Base-by-base conservation (phyloP, 2,329 filamentous ascomycete genomes). In the Calonectria montana region DNA sequence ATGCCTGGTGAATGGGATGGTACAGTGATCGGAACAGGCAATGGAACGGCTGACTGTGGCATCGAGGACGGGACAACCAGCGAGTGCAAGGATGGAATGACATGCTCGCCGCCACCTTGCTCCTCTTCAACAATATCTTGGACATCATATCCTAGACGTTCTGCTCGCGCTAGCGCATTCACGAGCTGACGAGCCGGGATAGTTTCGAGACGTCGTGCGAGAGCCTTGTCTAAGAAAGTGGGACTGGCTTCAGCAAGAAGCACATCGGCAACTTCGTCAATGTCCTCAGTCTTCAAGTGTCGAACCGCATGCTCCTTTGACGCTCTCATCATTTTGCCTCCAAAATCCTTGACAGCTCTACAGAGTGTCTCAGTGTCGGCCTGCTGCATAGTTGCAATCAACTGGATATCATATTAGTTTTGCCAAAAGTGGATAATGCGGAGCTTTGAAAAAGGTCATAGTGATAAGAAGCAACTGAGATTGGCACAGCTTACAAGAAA, bases 81-180 rank as follows among this genome's bases (percentile, higher is more conserved):
- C 47, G 74, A 65, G 47, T 76, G 61, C 31, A 78, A 31, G 7
- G 81, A 80, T 2, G 84, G 82, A 25, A 86, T 83, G 21, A 86
- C 83, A 29, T 80, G 81, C 71, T 87, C 85, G 37, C 31, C 65
- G 15, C 77, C 75, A 43, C 65, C 65, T 29, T 75, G 67, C 16
- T 75, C 72, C 45, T 87, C 85, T 37, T 87, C 84, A 15, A 89
- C 81, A 3, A 88, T 82, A 66, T 91, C 89, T 37, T 82, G 81
- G 0, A 83, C 81, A 62, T 90, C 86, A 67, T 91, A 91, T 2
- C 90, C 90, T 0, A 91, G 84, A 2, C 90, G 87, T 75, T 90
- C 88, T 1, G 89, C 88, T 41, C 86, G 83, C 2, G 89, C 89
- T 23, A 91, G 83, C 16, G 88, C 87, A 69, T 91, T 90, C 65